These are phyloP conservation scores for Ramaria sp. DNA, from an alignment of 768 basidiomycete species.

Conservation along the genomic window DNA sequence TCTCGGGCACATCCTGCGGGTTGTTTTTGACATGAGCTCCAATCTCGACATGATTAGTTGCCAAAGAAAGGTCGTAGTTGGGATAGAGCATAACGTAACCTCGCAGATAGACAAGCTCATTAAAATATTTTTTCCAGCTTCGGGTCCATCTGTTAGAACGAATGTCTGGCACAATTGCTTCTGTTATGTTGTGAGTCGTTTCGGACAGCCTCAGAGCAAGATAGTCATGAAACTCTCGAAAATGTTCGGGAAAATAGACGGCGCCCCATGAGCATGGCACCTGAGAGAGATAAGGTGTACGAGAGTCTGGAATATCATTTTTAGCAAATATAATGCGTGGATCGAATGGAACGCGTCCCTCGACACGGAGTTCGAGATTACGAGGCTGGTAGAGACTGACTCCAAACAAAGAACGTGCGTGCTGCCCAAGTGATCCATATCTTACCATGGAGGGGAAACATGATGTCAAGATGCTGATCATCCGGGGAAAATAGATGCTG, in stretches of 20 bases:
- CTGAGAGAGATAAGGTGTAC: constrained; percentile 73
- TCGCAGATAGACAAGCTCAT: constrained; percentile 71
- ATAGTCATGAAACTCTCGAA: constrained; percentile 80
- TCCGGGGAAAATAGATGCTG: neutral
- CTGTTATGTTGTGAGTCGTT: constrained; percentile 23
- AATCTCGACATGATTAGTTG: constrained; percentile 84
- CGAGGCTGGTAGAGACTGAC: constrained; percentile 85
- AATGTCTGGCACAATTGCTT: constrained; percentile 55
- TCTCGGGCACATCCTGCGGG: constrained; percentile 33
- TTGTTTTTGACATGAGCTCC: constrained; percentile 67
- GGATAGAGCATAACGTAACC: constrained; percentile 88
- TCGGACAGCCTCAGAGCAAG: constrained; percentile 63
- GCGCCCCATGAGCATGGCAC: constrained; percentile 91
- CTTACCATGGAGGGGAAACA: constrained; percentile 23
- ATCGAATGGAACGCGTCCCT: constrained; percentile 59
- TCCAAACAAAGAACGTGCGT: constrained; percentile 51
- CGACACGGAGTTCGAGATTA: constrained; percentile 58
- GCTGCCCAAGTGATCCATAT: constrained; percentile 36
- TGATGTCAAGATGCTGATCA: neutral
- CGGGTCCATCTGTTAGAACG: constrained; percentile 73
- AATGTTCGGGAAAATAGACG: constrained; percentile 80
- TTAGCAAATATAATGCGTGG: constrained; percentile 47
- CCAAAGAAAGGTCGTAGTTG: constrained; percentile 66
- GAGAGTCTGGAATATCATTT: constrained; percentile 28
- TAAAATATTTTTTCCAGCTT: constrained; percentile 87